Conservation (phyloP, 2,329 filamentous ascomycete species). For the Neoascochyta sp. region DNA sequence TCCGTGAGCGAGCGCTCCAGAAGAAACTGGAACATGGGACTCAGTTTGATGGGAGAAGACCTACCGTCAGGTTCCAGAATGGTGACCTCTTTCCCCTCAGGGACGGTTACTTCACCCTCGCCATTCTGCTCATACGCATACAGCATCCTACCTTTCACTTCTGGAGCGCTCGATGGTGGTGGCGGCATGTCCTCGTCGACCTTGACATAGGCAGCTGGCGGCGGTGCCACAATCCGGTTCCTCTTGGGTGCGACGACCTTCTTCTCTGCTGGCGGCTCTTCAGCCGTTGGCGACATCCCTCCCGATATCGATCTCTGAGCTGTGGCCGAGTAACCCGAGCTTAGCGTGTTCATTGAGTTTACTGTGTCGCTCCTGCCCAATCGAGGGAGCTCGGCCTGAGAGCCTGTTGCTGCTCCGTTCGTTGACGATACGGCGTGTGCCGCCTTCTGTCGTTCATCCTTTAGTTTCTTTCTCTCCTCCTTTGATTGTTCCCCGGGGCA, state of each 20-base stretch:
- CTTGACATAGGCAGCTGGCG: conserved; percentile 75
- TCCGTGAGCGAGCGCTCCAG: conserved; percentile 18
- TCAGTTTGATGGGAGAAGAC: conserved; percentile 31
- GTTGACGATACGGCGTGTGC: conserved; percentile 57
- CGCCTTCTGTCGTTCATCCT: conserved; percentile 75
- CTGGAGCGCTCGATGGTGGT: conserved; percentile 37
- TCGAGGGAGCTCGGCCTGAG: conserved; percentile 61
- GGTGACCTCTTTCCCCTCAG: conserved; percentile 72
- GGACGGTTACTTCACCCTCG: conserved; percentile 75
- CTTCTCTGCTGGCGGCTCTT: conserved; percentile 43
- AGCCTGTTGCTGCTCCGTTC: conserved; percentile 45
- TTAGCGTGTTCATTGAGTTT: conserved; percentile 69
- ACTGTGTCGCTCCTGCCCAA: conserved; percentile 82
- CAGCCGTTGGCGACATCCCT: conserved; percentile 49
- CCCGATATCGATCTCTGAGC: conserved; percentile 73
- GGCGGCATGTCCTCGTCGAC: conserved; percentile 52
- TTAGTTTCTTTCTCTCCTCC: conserved; percentile 92
- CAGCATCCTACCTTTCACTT: conserved; percentile 80
- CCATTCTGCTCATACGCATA: conserved; percentile 79
- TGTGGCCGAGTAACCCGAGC: conserved; percentile 80
- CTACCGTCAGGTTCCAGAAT: conserved; percentile 86
- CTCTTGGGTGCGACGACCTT: conserved; percentile 42
- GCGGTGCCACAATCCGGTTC: conserved; percentile 79
- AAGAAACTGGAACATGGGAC: conserved; percentile 13
- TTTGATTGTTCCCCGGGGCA: conserved; percentile 92